These are phyloP conservation scores for Hirsutella thompsonii DNA, from an alignment of 2,329 filamentous ascomycete species.

Conservation along the genomic window DNA sequence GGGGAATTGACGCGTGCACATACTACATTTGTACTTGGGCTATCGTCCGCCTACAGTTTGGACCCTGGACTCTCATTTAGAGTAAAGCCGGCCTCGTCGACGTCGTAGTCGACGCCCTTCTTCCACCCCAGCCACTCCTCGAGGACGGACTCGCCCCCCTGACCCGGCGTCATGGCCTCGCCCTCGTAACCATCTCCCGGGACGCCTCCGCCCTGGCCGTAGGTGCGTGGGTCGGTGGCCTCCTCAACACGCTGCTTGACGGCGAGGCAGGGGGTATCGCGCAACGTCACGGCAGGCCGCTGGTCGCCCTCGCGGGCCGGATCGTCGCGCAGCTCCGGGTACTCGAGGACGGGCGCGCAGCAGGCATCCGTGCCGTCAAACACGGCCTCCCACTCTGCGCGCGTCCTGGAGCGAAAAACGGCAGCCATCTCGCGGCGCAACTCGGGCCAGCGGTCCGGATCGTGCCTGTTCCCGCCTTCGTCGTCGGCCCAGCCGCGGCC, in stretches of 20 bases:
- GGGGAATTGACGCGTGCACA: too few relatives aligned
- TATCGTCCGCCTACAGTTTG: constrained; percentile 18
- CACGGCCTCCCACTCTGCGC: constrained; percentile 68
- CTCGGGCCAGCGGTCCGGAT: constrained; percentile 54
- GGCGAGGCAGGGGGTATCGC: constrained; percentile 54
- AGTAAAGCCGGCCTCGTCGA: constrained; percentile 49
- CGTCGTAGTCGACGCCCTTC: constrained; percentile 56
- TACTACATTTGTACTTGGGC: too few relatives aligned
- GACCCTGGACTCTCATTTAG: constrained; percentile 18
- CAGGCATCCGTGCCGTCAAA: constrained; percentile 92
- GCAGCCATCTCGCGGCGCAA: constrained; percentile 47
- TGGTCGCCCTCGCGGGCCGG: constrained; percentile 50
- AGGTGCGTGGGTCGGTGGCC: constrained; percentile 19
- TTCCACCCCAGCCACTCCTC: constrained; percentile 67
- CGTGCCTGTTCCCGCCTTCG: constrained; percentile 39
- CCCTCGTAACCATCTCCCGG: constrained; percentile 56
- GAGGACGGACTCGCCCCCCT: constrained; percentile 60
- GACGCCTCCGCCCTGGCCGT: constrained; percentile 53
- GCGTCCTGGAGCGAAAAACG: constrained; percentile 56
- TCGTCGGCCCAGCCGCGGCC: constrained; percentile 31
- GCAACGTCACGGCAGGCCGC: constrained; percentile 56
- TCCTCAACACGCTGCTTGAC: constrained; percentile 32
- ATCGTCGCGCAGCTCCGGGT: constrained; percentile 51
- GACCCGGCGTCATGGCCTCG: constrained; percentile 46
- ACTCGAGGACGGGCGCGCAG: constrained; percentile 74